Evolutionary conservation across 2,329 filamentous ascomycete species (phyloP), one percentile per base, ranked within the genome.

Genomic region (Paraphaeosphaeria sporulosa): DNA sequence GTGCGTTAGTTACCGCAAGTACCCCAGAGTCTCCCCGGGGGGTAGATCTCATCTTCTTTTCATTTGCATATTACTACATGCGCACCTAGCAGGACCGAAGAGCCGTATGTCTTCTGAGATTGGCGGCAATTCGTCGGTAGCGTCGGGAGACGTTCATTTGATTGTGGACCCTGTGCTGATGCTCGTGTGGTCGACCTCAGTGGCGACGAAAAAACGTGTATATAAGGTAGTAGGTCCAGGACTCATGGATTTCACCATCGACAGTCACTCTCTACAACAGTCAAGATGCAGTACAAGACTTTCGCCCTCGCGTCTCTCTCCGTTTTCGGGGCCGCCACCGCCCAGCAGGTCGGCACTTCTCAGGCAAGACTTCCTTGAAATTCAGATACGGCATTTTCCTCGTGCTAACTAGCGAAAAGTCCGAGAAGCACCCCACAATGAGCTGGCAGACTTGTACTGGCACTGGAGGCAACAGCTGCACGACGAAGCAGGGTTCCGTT

Each of bases 371-470:
- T 57, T 23, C 23, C 36, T 15, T 12, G 8, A 27, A 36, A 27
- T 10, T 47, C 40, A n/a, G n/a, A 25, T n/a, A 34, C 23, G 25
- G 17, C 19, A 23, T 21, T n/a, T 17, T 10, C 13, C 15, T 10
- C 17, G 19, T 27, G 38, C 70, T 57, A 23, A 57, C 55, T 36
- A 23, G 30, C 34, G 13, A 49, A 15, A 34, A 72, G 48, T 66
- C 79, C 38, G 80, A 82, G 69, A 78, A 63, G 42, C 80, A 82
- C 67, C 80, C 80, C 34, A 69, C 70, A 61, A 65, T 82, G 61
- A 71, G 68, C 57, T 80, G 76, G 70, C 69, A 78, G 60, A 71
- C 65, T 17, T 82, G 80, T 67, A 80, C 78, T 49, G 73, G 74
- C 21, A 77, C 69, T 17, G 78, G 78, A 17, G 74, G 75, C 57